phyloP scores from a whole-genome alignment of 495 filamentous ascomycete species.

The Achaetomiella virescens region DNA sequence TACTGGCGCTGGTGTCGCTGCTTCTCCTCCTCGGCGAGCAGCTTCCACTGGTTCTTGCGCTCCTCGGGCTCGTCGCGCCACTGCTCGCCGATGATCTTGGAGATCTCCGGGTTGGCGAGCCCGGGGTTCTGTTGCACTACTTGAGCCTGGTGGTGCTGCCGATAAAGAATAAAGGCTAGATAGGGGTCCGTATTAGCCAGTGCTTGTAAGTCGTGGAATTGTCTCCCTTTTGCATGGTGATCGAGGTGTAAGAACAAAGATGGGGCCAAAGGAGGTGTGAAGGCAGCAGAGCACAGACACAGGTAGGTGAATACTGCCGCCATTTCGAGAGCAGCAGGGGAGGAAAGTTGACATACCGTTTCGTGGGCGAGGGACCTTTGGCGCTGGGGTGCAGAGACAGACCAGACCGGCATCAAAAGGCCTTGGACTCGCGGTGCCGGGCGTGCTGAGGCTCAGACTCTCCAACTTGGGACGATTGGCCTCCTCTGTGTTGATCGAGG shows the following conservation, averaged over 20 bases:
- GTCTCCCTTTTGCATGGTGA: background rate
- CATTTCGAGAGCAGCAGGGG: background rate
- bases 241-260: background rate
- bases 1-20: constrained; percentile 82
- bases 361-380: constrained; percentile 87
- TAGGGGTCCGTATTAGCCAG: constrained; percentile 15
- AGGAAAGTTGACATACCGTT: constrained; percentile 67
- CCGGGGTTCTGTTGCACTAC: constrained; percentile 80
- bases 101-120: constrained; percentile 93
- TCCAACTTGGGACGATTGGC: constrained; percentile 40
- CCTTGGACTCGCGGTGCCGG: constrained; percentile 23
- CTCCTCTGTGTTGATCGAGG: constrained; percentile 43
- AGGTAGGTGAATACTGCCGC: background rate
- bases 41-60: constrained; percentile 83
- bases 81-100: constrained; percentile 93
- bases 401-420: constrained; percentile 39
- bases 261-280: background rate
- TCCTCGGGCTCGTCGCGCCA: constrained; percentile 72
- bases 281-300: background rate
- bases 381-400: constrained; percentile 88
- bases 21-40: constrained; percentile 92
- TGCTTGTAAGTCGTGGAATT: background rate
- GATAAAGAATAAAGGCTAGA: constrained; percentile 93
- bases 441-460: constrained; percentile 35
- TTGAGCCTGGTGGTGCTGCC: constrained; percentile 81